Percentiles rank a stretch among this genome's conserved stretches.
These are phyloP conservation scores for Dacryopinax spathularia DNA, from an alignment of 768 basidiomycete genomes.

Conservation along the genomic window DNA sequence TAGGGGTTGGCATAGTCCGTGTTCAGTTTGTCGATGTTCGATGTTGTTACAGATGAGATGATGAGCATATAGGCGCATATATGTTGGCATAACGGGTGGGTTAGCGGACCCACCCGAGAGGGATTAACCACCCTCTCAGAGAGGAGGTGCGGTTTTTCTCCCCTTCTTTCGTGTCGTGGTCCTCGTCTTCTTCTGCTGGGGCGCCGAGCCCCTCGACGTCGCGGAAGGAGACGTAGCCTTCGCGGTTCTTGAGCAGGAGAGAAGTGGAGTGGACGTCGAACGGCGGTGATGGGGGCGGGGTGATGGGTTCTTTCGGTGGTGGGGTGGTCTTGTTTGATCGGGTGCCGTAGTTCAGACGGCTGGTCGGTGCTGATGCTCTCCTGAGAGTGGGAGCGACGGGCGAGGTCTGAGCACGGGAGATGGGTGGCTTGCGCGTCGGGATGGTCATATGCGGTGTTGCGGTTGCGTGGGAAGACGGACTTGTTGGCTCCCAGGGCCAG, in stretches of 20 bases:
- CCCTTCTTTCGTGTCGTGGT: conserved; percentile 22
- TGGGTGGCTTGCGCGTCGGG: neutral
- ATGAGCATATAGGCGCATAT: too few species aligned
- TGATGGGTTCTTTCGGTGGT: neutral
- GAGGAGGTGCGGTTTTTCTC: conserved; percentile 1
- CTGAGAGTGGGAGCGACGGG: neutral
- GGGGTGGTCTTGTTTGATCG: neutral
- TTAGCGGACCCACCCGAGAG: neutral
- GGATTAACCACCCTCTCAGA: conserved; percentile 4
- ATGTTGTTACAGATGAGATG: too few species aligned
- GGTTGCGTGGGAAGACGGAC: neutral
- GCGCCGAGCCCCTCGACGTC: conserved; percentile 52
- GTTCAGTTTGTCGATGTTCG: too few species aligned
- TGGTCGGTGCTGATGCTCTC: neutral
- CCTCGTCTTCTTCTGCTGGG: conserved; percentile 33
- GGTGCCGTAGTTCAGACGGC: neutral
- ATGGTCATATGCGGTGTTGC: neutral
- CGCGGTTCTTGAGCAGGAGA: conserved; percentile 39
- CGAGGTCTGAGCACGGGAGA: neutral
- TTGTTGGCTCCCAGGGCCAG: conserved; percentile 1
- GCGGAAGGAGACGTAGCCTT: conserved; percentile 56
- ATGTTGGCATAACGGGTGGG: too few species aligned
- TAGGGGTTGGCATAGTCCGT: too few species aligned
- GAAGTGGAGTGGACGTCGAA: conserved; percentile 54
- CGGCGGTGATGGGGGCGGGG: conserved; percentile 19